Evolutionary conservation across 176 grass and related monocot species (phyloP).

Genomic region (Hsuehochloa calcarea): DNA sequence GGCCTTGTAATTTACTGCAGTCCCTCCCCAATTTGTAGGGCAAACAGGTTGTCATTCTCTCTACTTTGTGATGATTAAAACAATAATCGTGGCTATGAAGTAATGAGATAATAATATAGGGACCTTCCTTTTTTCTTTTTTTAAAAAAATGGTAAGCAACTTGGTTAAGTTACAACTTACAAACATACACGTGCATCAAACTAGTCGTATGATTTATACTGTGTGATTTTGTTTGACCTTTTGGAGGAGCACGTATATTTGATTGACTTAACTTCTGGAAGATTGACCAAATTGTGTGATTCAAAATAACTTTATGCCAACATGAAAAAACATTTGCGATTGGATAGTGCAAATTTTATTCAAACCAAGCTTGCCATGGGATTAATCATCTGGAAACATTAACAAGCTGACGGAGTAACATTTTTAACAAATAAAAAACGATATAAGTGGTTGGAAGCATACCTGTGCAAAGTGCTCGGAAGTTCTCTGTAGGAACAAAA

Average conservation of each 20-base stretch:
- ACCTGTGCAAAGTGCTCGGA: constrained; percentile 96
- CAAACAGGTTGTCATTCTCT: neutral
- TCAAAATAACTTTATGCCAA: neutral
- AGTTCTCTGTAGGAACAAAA: constrained; percentile 67
- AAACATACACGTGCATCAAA: neutral
- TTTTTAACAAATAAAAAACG: neutral
- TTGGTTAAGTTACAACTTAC: neutral
- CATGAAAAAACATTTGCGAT: neutral
- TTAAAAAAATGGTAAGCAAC: neutral
- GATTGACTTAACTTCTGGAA: neutral
- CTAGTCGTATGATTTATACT: neutral
- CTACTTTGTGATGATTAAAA: neutral
- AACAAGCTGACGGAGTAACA: neutral
- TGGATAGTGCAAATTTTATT: neutral
- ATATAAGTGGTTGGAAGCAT: neutral
- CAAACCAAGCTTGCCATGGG: neutral
- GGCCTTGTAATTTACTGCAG: neutral
- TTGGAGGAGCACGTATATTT: neutral
- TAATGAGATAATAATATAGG: neutral
- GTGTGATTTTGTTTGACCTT: neutral
- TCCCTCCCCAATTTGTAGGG: neutral
- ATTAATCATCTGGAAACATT: neutral
- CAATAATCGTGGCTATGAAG: neutral
- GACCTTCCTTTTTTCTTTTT: neutral
- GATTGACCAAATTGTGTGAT: neutral